Percentiles rank a stretch among this genome's conserved stretches.
Conservation (phyloP, 225 moss, liverwort and hornwort species). For the Physcomitrium patens region DNA sequence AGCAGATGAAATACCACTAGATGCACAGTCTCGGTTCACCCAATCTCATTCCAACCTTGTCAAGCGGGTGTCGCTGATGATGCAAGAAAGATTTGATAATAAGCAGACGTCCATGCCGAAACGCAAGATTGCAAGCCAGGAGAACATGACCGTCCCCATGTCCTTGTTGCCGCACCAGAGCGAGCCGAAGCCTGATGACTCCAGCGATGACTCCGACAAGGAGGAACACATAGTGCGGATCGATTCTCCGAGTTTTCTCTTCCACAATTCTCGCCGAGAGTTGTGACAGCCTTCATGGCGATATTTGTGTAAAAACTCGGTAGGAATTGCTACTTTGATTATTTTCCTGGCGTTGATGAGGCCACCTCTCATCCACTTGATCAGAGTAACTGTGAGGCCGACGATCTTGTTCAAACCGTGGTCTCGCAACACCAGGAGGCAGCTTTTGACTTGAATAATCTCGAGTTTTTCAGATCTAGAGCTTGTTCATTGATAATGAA, state of each 20-base stretch:
- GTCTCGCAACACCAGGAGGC: no score
- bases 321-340: not conserved
- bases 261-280: constrained; percentile 29
- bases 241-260: constrained; percentile 79
- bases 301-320: not conserved
- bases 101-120: not conserved
- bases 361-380: not conserved
- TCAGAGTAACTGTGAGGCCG: no score
- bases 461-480: no score
- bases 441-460: no score
- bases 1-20: constrained; percentile 12
- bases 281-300: not conserved
- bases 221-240: constrained; percentile 88
- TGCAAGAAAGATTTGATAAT: constrained; percentile 28
- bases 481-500: no score
- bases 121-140: constrained; percentile 45
- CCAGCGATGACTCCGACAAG: constrained; percentile 81
- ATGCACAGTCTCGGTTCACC: constrained; percentile 24
- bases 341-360: not conserved
- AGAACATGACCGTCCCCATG: constrained; percentile 23
- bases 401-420: no score
- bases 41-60: constrained; percentile 51
- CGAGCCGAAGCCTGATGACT: constrained; percentile 43
- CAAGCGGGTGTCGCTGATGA: constrained; percentile 42
- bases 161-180: constrained; percentile 29